Conservation (phyloP, 2,329 filamentous ascomycete species). For the Paecilomyces fulvus region DNA sequence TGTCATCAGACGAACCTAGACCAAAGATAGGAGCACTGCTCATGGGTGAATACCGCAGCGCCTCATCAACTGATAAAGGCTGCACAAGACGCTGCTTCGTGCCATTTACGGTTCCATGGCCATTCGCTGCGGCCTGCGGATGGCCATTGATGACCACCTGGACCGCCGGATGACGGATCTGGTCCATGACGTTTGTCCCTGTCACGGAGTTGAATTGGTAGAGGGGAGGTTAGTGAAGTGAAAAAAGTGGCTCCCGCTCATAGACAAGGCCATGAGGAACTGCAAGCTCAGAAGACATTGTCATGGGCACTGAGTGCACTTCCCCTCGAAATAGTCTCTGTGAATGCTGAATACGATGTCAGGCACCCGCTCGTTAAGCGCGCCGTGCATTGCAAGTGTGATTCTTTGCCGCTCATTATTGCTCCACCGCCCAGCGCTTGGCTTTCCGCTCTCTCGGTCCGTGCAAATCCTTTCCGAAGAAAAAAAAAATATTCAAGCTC, state of each 20-base stretch:
- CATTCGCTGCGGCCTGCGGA: constrained; percentile 17
- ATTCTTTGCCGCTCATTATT: constrained; percentile 10
- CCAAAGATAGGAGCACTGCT: constrained; percentile 41
- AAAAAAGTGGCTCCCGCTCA: constrained; percentile 2
- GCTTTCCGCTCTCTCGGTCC: constrained; percentile 7
- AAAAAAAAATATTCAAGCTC: background rate
- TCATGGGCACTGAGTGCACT: constrained; percentile 12
- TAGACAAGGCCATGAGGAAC: background rate
- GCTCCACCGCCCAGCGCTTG: constrained; percentile 17
- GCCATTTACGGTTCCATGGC: constrained; percentile 15
- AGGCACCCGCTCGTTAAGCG: constrained; percentile 4
- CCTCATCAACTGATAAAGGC: constrained; percentile 39
- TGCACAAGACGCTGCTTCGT: constrained; percentile 19
- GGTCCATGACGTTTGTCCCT: constrained; percentile 28
- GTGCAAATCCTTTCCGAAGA: constrained; percentile 11
- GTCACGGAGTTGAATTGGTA: constrained; percentile 13
- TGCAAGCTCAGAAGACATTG: constrained; percentile 16
- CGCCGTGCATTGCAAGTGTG: constrained; percentile 3
- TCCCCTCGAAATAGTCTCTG: background rate
- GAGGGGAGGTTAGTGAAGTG: constrained; percentile 9
- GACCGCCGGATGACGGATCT: constrained; percentile 29
- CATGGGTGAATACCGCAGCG: constrained; percentile 42
- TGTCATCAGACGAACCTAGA: constrained; percentile 25
- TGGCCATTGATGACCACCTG: constrained; percentile 35
- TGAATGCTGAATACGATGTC: background rate